Evolutionary conservation across 169 alveolate species (phyloP).

Genomic region (Babesia sp.): DNA sequence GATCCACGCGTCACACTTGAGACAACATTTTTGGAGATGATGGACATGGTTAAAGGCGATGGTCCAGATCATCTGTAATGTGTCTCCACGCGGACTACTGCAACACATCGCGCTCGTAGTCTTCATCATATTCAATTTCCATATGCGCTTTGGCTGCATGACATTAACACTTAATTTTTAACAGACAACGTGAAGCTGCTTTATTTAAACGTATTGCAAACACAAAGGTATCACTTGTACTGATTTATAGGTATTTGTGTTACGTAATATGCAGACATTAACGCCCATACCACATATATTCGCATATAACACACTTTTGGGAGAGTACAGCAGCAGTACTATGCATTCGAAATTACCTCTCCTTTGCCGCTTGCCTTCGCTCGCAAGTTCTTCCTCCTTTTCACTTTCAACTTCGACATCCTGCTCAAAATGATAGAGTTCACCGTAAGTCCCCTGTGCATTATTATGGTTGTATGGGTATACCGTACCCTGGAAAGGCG

Average conservation of each 20-base stretch:
- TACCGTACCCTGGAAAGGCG: conserved; percentile 87
- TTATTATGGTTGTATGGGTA: conserved; percentile 79
- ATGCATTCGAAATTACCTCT: conserved; percentile 6
- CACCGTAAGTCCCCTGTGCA: conserved; percentile 60
- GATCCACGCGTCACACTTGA: conserved; percentile 11
- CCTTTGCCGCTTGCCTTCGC: neutral
- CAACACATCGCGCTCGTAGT: conserved; percentile 8
- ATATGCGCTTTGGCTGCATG: conserved; percentile 16
- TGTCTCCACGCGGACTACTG: neutral
- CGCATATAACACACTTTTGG: neutral
- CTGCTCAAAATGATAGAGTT: conserved; percentile 58
- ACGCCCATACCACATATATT: neutral
- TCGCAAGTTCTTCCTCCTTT: conserved; percentile 30
- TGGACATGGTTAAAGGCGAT: conserved; percentile 1
- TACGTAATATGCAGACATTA: no score
- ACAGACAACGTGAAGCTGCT: no score
- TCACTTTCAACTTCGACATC: conserved; percentile 36
- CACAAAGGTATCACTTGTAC: no score
- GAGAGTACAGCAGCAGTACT: no score
- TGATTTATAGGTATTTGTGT: no score
- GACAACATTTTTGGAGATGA: conserved; percentile 23
- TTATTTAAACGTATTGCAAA: no score
- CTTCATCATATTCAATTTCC: conserved; percentile 41
- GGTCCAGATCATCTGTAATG: neutral
- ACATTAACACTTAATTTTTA: neutral